Percentiles rank a stretch among this genome's conserved stretches.
These are phyloP conservation scores for Aspergillus versicolor DNA, from an alignment of 2,329 filamentous ascomycete species.

Conservation along the genomic window DNA sequence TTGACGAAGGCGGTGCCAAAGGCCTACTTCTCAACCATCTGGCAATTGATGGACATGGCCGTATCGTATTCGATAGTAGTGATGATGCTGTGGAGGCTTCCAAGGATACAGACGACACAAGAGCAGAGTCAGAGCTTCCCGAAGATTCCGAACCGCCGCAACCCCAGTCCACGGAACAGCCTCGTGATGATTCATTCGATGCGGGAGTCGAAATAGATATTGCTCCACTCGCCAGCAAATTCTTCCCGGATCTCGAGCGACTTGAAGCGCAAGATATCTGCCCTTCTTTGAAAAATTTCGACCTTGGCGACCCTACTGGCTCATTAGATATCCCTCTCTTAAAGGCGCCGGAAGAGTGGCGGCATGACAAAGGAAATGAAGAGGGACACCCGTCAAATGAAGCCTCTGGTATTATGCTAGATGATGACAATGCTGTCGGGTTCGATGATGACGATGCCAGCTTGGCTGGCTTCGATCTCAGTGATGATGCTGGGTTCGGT, in stretches of 20 bases:
- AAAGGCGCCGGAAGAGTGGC: conserved; percentile 84
- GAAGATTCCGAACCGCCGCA: conserved; percentile 36
- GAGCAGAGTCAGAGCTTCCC: conserved; percentile 42
- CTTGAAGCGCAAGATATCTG: conserved; percentile 90
- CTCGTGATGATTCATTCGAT: conserved; percentile 38
- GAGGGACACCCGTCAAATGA: conserved; percentile 58
- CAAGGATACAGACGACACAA: conserved; percentile 39
- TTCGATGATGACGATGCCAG: conserved; percentile 76
- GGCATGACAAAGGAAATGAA: conserved; percentile 62
- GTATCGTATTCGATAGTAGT: conserved; percentile 98
- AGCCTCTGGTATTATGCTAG: conserved; percentile 77
- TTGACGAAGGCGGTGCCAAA: conserved; percentile 96
- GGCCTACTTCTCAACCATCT: conserved; percentile 92
- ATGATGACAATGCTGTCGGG: conserved; percentile 79
- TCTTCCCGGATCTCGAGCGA: conserved; percentile 76
- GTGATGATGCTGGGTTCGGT: conserved; percentile 76
- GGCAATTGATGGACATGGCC: conserved; percentile 86
- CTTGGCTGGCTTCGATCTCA: conserved; percentile 69
- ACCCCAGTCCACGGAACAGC: conserved; percentile 24
- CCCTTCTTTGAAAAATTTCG: conserved; percentile 90
- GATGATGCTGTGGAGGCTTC: conserved; percentile 68
- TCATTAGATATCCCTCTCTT: conserved; percentile 89
- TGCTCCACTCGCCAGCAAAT: conserved; percentile 68
- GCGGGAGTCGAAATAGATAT: conserved; percentile 77
- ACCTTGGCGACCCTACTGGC: conserved; percentile 80